Conservation (phyloP, 2,329 filamentous ascomycete species). For the Colletotrichum destructivum region DNA sequence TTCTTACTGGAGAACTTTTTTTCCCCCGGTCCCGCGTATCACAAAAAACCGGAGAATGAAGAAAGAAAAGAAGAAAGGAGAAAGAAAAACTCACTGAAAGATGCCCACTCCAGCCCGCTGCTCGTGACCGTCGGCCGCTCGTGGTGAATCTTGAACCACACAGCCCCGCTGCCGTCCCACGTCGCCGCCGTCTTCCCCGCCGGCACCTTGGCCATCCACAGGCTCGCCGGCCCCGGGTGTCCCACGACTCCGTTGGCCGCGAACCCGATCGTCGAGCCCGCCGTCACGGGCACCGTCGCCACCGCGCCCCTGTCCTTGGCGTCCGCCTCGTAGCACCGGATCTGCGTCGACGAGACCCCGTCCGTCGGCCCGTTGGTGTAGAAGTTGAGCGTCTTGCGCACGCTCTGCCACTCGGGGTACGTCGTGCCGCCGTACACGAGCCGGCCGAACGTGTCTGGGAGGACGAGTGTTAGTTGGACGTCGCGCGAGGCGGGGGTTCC, state of each 20-base stretch:
- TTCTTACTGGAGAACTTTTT: no score
- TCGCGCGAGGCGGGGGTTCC: not conserved
- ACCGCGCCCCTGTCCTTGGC: constrained; percentile 31
- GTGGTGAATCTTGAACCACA: constrained; percentile 58
- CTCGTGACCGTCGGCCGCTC: constrained; percentile 54
- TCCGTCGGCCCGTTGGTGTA: constrained; percentile 51
- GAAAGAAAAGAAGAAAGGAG: not conserved
- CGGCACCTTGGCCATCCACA: constrained; percentile 56
- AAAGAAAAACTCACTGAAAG: constrained; percentile 48
- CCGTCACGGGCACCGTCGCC: constrained; percentile 38
- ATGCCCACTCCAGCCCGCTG: constrained; percentile 57
- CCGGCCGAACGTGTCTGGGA: constrained; percentile 34
- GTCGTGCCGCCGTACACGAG: constrained; percentile 34
- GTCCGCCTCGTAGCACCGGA: constrained; percentile 52
- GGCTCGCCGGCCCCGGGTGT: constrained; percentile 56
- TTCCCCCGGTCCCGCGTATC: not conserved
- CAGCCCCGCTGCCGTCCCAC: constrained; percentile 52
- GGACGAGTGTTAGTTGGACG: not conserved
- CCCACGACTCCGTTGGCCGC: constrained; percentile 54
- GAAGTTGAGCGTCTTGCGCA: constrained; percentile 54
- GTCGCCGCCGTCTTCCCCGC: constrained; percentile 50
- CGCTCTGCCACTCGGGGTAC: constrained; percentile 49
- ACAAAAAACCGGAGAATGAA: not conserved
- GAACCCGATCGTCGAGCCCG: constrained; percentile 53
- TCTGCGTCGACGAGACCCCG: constrained; percentile 49